phyloP scores from a whole-genome alignment of 2,329 filamentous ascomycete species.

The Bipolaris zeicola region DNA sequence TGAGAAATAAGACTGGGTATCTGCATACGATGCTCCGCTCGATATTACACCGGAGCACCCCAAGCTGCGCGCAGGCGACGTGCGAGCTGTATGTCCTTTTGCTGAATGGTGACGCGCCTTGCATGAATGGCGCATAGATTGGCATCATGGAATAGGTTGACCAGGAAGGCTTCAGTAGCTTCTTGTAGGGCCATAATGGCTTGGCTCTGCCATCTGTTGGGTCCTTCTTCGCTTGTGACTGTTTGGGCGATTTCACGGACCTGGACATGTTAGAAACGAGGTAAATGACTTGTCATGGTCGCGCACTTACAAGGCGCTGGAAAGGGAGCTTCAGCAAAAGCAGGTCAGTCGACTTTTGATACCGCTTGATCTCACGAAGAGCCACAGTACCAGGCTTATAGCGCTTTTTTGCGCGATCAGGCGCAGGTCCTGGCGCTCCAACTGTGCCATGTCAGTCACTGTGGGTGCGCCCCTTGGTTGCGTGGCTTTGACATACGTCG shows the following conservation, averaged over 20 bases:
- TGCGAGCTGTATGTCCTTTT: slow-evolving; percentile 96
- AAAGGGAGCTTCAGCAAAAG: slow-evolving; percentile 97
- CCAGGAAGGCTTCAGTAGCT: slow-evolving; percentile 97
- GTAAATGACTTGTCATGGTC: no score
- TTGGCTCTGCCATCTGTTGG: slow-evolving; percentile 81
- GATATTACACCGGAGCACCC: slow-evolving; percentile 46
- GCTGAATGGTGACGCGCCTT: slow-evolving; percentile 98
- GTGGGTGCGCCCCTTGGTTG: background rate
- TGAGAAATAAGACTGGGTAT: slow-evolving; percentile 15
- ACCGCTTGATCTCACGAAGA: slow-evolving; percentile 97
- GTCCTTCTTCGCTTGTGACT: slow-evolving; percentile 73
- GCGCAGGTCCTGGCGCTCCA: slow-evolving; percentile 42
- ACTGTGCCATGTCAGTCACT: slow-evolving; percentile 23
- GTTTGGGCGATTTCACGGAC: slow-evolving; percentile 69
- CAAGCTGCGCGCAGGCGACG: slow-evolving; percentile 85
- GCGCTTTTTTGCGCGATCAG: slow-evolving; percentile 43
- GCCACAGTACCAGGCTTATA: slow-evolving; percentile 77
- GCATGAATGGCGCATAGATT: slow-evolving; percentile 98
- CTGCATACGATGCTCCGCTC: background rate
- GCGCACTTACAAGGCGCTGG: slow-evolving; percentile 75
- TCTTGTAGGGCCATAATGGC: slow-evolving; percentile 97
- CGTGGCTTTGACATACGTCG: slow-evolving; percentile 21
- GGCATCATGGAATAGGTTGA: slow-evolving; percentile 97
- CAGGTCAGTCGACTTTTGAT: slow-evolving; percentile 97
- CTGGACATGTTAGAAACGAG: slow-evolving; percentile 66